A percentile compares a stretch with the other conserved stretches of the same genome.
phyloP scores from a whole-genome alignment of 2,329 filamentous ascomycete genomes.

The Fusarium papillatum region DNA sequence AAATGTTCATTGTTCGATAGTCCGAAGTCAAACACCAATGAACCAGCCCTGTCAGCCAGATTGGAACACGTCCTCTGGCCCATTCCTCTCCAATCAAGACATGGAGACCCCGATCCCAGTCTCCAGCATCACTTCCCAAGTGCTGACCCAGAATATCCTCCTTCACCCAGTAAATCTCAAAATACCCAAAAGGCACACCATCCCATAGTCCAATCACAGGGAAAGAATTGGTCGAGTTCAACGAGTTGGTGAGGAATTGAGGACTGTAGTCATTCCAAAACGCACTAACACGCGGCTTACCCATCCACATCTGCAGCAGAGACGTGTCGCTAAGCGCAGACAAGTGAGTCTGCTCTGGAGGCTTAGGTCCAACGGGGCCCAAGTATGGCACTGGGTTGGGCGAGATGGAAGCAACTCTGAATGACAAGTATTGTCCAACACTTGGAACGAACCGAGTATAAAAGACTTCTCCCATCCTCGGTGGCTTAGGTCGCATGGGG shows the following conservation, averaged over 20 bases:
- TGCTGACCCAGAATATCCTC: slow-evolving; percentile 85
- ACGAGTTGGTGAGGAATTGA: slow-evolving; percentile 74
- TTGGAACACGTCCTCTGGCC: slow-evolving; percentile 83
- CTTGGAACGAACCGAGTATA: slow-evolving; percentile 91
- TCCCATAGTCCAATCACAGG: slow-evolving; percentile 96
- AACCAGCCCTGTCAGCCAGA: slow-evolving; percentile 89
- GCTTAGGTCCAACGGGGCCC: slow-evolving; percentile 66
- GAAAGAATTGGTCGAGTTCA: slow-evolving; percentile 83
- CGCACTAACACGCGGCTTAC: slow-evolving; percentile 83
- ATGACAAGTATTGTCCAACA: slow-evolving; percentile 86
- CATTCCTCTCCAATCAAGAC: slow-evolving; percentile 93
- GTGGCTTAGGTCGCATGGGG: slow-evolving; percentile 88
- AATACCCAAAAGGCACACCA: slow-evolving; percentile 95
- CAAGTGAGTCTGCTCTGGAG: slow-evolving; percentile 56
- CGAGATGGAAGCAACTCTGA: slow-evolving; percentile 84
- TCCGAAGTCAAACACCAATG: slow-evolving; percentile 88
- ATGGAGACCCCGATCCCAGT: slow-evolving; percentile 92
- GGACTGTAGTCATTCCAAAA: slow-evolving; percentile 83
- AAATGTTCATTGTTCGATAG: slow-evolving; percentile 83
- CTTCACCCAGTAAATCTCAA: slow-evolving; percentile 98
- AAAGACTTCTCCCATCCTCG: slow-evolving; percentile 90
- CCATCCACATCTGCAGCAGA: slow-evolving; percentile 90
- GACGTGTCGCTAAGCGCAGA: slow-evolving; percentile 62
- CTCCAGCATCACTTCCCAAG: slow-evolving; percentile 74
- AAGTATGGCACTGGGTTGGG: slow-evolving; percentile 73